Evolutionary conservation across 441 rosid genomes (phyloP).

Genomic region (Erysimum cheiri): DNA sequence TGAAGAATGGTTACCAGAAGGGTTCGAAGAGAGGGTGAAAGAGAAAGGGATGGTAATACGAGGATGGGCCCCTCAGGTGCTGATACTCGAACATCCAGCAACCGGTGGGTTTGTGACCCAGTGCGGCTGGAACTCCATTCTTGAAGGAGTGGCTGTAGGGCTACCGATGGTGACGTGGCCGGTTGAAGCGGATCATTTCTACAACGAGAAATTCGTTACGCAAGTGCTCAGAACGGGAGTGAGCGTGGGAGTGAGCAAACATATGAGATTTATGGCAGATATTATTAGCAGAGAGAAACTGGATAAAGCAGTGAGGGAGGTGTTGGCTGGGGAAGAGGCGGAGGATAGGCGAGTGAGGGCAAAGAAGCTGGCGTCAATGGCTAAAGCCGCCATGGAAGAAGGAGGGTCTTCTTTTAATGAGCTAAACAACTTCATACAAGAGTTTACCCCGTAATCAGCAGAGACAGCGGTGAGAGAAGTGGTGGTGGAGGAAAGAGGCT

Average conservation of each 20-base stretch:
- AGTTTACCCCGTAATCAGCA: background rate
- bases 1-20: slow-evolving; percentile 61
- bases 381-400: slow-evolving; percentile 54
- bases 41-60: slow-evolving; percentile 54
- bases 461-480: slow-evolving; percentile 45
- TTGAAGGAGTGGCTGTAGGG: slow-evolving; percentile 62
- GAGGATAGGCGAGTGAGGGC: slow-evolving; percentile 53
- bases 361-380: slow-evolving; percentile 45
- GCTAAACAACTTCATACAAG: background rate
- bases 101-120: slow-evolving; percentile 61
- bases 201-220: slow-evolving; percentile 56
- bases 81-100: slow-evolving; percentile 67
- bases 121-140: slow-evolving; percentile 73
- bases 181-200: slow-evolving; percentile 54
- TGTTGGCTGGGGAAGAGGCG: slow-evolving; percentile 56
- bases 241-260: slow-evolving; percentile 43
- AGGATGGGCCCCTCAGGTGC: slow-evolving; percentile 72
- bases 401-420: slow-evolving; percentile 57
- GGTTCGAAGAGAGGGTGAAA: slow-evolving; percentile 56
- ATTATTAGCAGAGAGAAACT: slow-evolving; percentile 50
- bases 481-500: slow-evolving; percentile 50
- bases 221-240: slow-evolving; percentile 51
- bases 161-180: slow-evolving; percentile 69
- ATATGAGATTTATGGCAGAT: slow-evolving; percentile 28
- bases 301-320: slow-evolving; percentile 50